Conservation (phyloP, 805 yeast genomes). For the Saccharomyces paradoxus region DNA sequence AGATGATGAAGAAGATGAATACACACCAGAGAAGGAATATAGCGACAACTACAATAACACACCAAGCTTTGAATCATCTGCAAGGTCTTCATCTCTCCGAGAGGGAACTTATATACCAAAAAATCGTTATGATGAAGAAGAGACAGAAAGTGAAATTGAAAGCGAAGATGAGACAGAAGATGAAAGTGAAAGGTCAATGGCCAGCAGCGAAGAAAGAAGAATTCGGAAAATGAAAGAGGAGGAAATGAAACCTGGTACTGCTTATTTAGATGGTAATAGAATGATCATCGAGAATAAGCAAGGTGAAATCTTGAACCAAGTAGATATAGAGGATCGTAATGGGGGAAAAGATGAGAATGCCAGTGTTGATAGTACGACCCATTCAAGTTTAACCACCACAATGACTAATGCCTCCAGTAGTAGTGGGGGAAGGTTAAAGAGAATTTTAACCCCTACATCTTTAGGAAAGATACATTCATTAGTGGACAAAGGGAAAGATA, state of each 20-base stretch:
- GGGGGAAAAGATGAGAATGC: conserved; percentile 21
- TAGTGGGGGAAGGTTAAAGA: conserved; percentile 28
- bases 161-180: neutral
- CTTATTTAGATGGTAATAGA: conserved; percentile 61
- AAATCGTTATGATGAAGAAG: neutral
- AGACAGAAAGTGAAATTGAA: conserved; percentile 1
- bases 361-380: conserved; percentile 3
- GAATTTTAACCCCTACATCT: conserved; percentile 16
- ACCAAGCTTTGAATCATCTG: neutral
- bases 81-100: neutral
- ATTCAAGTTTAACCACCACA: conserved; percentile 6
- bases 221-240: conserved; percentile 19
- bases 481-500: conserved; percentile 9
- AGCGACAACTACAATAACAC: neutral
- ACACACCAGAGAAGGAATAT: conserved; percentile 2
- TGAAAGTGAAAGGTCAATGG: conserved; percentile 3
- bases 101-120: neutral
- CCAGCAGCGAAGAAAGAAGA: conserved; percentile 13
- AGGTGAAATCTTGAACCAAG: conserved; percentile 69
- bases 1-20: neutral
- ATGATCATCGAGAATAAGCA: conserved; percentile 72
- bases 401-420: conserved; percentile 19
- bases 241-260: conserved; percentile 31
- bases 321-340: conserved; percentile 29
- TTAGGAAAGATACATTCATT: conserved; percentile 15